Conservation (phyloP, 768 basidiomycete genomes). For the Boletus rubropictus region DNA sequence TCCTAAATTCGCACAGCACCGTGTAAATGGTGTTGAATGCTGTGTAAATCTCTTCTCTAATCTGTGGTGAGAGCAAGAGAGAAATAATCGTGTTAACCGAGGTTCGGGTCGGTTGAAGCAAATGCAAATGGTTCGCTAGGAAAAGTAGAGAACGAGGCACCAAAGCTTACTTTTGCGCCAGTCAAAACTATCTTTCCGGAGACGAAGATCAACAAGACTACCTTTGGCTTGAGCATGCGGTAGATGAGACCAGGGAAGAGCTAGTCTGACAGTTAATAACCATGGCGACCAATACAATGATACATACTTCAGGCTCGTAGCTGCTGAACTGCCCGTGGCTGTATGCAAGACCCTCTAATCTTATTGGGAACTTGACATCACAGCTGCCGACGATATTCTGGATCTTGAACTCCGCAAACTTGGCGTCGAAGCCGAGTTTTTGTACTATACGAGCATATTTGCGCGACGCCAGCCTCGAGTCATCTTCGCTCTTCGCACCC, state of each 20-base stretch:
- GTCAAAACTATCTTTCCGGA: conserved; percentile 99
- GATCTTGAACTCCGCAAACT: conserved; percentile 99
- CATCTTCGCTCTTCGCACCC: conserved; percentile 98
- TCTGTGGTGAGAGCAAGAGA: conserved; percentile 44
- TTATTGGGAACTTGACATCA: conserved; percentile 98
- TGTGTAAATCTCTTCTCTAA: conserved; percentile 98
- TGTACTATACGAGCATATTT: conserved; percentile 99
- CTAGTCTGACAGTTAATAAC: conserved; percentile 35
- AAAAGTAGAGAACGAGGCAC: not conserved
- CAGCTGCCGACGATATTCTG: conserved; percentile 99
- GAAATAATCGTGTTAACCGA: conserved; percentile 45
- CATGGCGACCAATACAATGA: not conserved
- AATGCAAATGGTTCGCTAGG: not conserved
- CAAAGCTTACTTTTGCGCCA: conserved; percentile 83
- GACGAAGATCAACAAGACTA: conserved; percentile 96
- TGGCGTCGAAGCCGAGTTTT: conserved; percentile 98
- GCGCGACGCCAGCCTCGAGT: conserved; percentile 91
- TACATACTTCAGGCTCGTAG: conserved; percentile 91
- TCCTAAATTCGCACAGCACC: conserved; percentile 92
- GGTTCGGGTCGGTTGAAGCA: not conserved
- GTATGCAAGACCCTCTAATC: conserved; percentile 95
- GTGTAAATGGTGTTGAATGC: conserved; percentile 99
- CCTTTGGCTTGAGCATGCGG: conserved; percentile 99
- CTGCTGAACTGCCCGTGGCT: conserved; percentile 97
- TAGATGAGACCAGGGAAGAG: conserved; percentile 99